Percentiles rank a stretch among this genome's conserved stretches.
Evolutionary conservation across 768 basidiomycete species (phyloP).

Genomic region (Steccherinum ochraceum): DNA sequence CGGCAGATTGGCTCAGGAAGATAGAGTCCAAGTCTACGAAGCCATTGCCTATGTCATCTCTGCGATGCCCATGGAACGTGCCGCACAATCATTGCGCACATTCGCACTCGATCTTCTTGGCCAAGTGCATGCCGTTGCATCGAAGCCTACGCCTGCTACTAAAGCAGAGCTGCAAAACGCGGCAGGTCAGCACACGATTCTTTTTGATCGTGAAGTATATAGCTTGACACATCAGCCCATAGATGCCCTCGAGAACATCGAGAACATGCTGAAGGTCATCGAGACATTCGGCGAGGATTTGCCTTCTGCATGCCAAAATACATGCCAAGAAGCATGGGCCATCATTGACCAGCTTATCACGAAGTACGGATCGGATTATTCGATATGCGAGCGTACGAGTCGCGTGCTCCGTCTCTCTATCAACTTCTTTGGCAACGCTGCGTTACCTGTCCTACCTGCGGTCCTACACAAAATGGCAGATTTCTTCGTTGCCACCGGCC

Average conservation of each 20-base stretch:
- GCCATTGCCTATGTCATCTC: constrained; percentile 95
- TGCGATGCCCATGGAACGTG: constrained; percentile 86
- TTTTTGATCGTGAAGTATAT: background rate
- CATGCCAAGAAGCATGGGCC: constrained; percentile 73
- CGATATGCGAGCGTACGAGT: constrained; percentile 77
- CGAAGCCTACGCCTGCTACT: constrained; percentile 46
- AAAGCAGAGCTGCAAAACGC: constrained; percentile 64
- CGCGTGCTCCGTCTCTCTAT: constrained; percentile 82
- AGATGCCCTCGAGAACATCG: constrained; percentile 90
- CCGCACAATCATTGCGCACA: constrained; percentile 78
- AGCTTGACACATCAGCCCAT: background rate
- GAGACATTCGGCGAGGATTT: constrained; percentile 78
- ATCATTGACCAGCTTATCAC: constrained; percentile 77
- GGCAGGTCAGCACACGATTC: constrained; percentile 39
- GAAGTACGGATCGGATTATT: constrained; percentile 71
- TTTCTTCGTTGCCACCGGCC: constrained; percentile 74
- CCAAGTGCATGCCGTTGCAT: constrained; percentile 60
- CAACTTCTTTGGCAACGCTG: constrained; percentile 66
- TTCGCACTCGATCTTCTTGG: constrained; percentile 84
- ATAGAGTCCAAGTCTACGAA: constrained; percentile 88
- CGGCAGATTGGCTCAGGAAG: constrained; percentile 74
- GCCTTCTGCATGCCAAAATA: constrained; percentile 72
- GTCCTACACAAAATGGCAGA: constrained; percentile 70
- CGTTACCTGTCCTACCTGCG: constrained; percentile 61
- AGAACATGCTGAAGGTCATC: constrained; percentile 84